Percentiles rank a stretch among this genome's conserved stretches.
phyloP scores from a whole-genome alignment of 192 early-diverging fungal genomes.

The Coemansia sp. region DNA sequence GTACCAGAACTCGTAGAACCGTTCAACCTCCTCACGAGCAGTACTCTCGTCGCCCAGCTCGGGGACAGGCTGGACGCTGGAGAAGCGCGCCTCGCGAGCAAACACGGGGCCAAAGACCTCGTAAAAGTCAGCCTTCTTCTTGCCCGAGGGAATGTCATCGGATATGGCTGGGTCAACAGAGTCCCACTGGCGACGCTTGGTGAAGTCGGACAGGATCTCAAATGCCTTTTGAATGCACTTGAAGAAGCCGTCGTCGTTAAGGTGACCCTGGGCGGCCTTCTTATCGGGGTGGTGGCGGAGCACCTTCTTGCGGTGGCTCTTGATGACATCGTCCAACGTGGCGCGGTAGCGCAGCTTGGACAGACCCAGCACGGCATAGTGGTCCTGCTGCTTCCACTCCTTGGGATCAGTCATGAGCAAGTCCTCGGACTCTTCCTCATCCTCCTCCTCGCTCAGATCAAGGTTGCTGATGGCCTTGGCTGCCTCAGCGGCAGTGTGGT shows the following conservation, averaged over 20 bases:
- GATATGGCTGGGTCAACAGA: constrained; percentile 89
- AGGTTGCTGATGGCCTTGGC: constrained; percentile 54
- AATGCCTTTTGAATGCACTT: constrained; percentile 98
- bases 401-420: constrained; percentile 83
- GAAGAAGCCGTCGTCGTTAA: constrained; percentile 97
- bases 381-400: constrained; percentile 97
- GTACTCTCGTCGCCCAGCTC: constrained; percentile 70
- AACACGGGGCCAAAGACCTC: constrained; percentile 75
- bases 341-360: constrained; percentile 85
- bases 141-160: constrained; percentile 69
- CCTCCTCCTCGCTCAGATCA: constrained; percentile 67
- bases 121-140: constrained; percentile 85
- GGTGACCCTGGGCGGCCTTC: constrained; percentile 76
- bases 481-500: constrained; percentile 33
- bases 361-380: constrained; percentile 95
- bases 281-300: constrained; percentile 99
- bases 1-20: constrained; percentile 86
- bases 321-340: constrained; percentile 92
- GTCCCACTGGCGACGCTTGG: constrained; percentile 92
- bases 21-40: constrained; percentile 68
- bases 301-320: constrained; percentile 85
- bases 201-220: constrained; percentile 89
- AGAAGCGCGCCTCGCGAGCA: constrained; percentile 90
- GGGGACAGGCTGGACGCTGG: constrained; percentile 86
- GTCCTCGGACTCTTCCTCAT: constrained; percentile 78